Base-by-base conservation (phyloP, 129 eudicot genomes). In the Saussurea involucrata region DNA sequence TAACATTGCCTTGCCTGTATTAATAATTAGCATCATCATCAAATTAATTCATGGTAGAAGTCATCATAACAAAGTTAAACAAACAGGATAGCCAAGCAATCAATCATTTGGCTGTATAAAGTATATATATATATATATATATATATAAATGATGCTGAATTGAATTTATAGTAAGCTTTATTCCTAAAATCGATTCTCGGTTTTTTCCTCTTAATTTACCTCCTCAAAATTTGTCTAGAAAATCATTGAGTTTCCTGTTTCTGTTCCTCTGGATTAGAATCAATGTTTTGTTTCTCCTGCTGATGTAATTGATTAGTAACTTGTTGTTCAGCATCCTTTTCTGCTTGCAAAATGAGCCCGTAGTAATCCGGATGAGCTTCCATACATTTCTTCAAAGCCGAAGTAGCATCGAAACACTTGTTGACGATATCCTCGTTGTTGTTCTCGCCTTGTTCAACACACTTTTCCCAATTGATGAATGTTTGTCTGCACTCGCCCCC, bases 351-450 rank as follows among this genome's bases (percentile, higher is more conserved):
- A 80, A 84, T 67, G 24, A 73, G 76, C 3, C 71, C 82, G 31
- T 84, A 84, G 72, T 92, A 85, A 72, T 92, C 98, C 0, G 80
- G 63, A 78, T 92, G 89, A 44, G 87, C 96, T 66, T 92, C 92
- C 98, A 92, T 92, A 85, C 98, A 92, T 68, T 86, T 82, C 88
- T 86, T 86, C 78, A 92, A 80, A 75, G 88, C 85, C 0, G 80
- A 32, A 33, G 96, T 86, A 11, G 79, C 81, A 25, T 82, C 84
- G 18, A 29, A 82, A 53, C 88, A 85, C 64, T 81, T 85, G 7
- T 80, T 44, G 27, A 81, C 96, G 29, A 89, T 81, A 73, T 92
- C 91, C 66, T 92, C 96, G 29, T 76, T 42, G 46, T 84, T 89
- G 76, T 86, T 84, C 40, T 87, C 96, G 3, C 86, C 96, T 79